phyloP scores from a whole-genome alignment of 2,329 filamentous ascomycete genomes.

The Cercospora citrullina region DNA sequence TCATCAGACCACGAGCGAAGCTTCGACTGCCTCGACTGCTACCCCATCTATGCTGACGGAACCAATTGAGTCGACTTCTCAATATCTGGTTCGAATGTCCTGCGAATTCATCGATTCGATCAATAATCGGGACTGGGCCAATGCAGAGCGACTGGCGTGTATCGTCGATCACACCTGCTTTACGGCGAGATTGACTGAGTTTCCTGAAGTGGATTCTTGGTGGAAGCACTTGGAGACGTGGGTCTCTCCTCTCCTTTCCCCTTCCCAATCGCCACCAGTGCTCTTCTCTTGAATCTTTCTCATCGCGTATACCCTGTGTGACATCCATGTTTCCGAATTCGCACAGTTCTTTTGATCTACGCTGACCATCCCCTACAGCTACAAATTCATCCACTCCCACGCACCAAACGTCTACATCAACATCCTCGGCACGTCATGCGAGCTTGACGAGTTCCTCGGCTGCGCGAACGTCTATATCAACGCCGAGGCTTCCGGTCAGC shows the following conservation, averaged over 20 bases:
- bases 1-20: slow-evolving; percentile 13
- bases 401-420: slow-evolving; percentile 13
- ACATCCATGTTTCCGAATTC: neutral
- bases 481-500: slow-evolving; percentile 13
- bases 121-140: slow-evolving; percentile 16
- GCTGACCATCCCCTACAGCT: neutral
- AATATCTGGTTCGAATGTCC: slow-evolving; percentile 13
- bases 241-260: neutral
- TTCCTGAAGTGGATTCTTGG: slow-evolving; percentile 10
- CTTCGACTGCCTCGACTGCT: slow-evolving; percentile 6
- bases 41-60: slow-evolving; percentile 12
- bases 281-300: neutral
- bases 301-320: neutral
- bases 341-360: neutral
- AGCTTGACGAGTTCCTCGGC: slow-evolving; percentile 15
- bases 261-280: neutral
- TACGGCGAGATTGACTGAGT: slow-evolving; percentile 13
- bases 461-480: slow-evolving; percentile 16
- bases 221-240: slow-evolving; percentile 17
- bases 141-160: slow-evolving; percentile 9
- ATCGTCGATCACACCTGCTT: slow-evolving; percentile 15
- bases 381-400: slow-evolving; percentile 13
- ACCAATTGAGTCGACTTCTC: neutral
- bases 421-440: slow-evolving; percentile 9
- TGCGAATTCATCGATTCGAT: slow-evolving; percentile 18